These are phyloP conservation scores for Phaeosphaeria sp. DNA, from an alignment of 2,329 filamentous ascomycete species.

Conservation along the genomic window DNA sequence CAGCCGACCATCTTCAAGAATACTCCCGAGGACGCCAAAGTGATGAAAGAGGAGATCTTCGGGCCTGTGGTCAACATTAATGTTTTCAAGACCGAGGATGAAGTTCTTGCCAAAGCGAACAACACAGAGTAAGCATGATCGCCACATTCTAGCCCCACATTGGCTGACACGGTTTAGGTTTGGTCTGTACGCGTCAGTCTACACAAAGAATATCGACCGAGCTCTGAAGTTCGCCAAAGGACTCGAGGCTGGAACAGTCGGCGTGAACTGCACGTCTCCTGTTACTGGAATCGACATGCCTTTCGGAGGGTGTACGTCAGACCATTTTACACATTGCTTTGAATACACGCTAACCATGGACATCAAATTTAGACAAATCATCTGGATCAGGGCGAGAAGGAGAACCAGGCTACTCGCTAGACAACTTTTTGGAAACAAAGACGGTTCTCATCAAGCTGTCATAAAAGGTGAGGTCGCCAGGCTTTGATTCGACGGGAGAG, in stretches of 20 bases:
- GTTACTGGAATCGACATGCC: constrained; percentile 44
- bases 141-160: neutral
- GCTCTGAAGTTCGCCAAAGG: constrained; percentile 50
- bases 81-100: constrained; percentile 76
- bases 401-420: constrained; percentile 34
- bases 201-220: constrained; percentile 62
- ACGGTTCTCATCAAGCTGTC: constrained; percentile 40
- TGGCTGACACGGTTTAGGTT: constrained; percentile 55
- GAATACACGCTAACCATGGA: neutral
- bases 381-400: constrained; percentile 47
- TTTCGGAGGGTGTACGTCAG: constrained; percentile 45
- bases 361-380: constrained; percentile 32
- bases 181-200: constrained; percentile 84
- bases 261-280: constrained; percentile 50
- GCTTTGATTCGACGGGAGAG: constrained; percentile 10
- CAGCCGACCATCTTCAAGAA: constrained; percentile 82
- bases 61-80: constrained; percentile 83
- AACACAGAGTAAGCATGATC: constrained; percentile 65
- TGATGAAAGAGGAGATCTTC: constrained; percentile 85
- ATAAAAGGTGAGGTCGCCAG: constrained; percentile 2
- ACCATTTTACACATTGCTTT: neutral
- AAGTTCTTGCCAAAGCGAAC: constrained; percentile 81
- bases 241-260: constrained; percentile 50
- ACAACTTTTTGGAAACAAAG: constrained; percentile 47
- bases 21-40: constrained; percentile 78